Percentiles rank a stretch among this genome's conserved stretches.
These are phyloP conservation scores for Clonostachys rhizophaga DNA, from an alignment of 2,329 filamentous ascomycete genomes.

Conservation along the genomic window DNA sequence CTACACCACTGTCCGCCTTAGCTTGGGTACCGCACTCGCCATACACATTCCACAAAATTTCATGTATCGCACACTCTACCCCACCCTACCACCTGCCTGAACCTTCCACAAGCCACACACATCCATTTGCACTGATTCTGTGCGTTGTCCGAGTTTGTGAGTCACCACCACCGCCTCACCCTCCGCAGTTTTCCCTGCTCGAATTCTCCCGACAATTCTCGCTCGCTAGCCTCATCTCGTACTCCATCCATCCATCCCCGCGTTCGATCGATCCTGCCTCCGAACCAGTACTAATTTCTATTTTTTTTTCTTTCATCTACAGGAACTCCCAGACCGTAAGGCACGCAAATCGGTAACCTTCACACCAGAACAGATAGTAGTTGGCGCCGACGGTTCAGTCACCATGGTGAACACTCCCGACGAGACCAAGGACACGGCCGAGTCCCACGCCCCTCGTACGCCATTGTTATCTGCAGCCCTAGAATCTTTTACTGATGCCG, in stretches of 20 bases:
- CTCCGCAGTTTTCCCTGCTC: not conserved
- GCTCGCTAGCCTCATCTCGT: not conserved
- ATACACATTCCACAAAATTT: not conserved
- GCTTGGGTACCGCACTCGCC: not conserved
- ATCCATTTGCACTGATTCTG: not conserved
- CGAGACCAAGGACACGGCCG: constrained; percentile 75
- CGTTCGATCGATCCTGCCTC: constrained; percentile 1
- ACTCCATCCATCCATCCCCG: not conserved
- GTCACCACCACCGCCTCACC: constrained; percentile 1
- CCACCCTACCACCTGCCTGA: constrained; percentile 1
- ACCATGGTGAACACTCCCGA: constrained; percentile 69
- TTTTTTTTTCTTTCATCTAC: constrained; percentile 8
- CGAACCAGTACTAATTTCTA: not conserved
- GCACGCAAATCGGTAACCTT: constrained; percentile 93
- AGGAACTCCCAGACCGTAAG: constrained; percentile 50
- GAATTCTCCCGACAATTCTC: constrained; percentile 3
- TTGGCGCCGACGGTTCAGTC: constrained; percentile 85
- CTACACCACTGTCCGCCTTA: too few relatives aligned
- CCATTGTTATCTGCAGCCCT: constrained; percentile 52
- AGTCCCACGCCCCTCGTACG: constrained; percentile 72
- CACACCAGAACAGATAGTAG: constrained; percentile 79
- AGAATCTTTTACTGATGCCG: constrained; percentile 47
- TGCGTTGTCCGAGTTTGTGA: not conserved
- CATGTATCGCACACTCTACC: not conserved
- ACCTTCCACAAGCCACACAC: constrained; percentile 6